Percentiles rank a stretch among this genome's conserved stretches.
Conservation (phyloP, 2,329 filamentous ascomycete species). For the Ramularia endophylla region DNA sequence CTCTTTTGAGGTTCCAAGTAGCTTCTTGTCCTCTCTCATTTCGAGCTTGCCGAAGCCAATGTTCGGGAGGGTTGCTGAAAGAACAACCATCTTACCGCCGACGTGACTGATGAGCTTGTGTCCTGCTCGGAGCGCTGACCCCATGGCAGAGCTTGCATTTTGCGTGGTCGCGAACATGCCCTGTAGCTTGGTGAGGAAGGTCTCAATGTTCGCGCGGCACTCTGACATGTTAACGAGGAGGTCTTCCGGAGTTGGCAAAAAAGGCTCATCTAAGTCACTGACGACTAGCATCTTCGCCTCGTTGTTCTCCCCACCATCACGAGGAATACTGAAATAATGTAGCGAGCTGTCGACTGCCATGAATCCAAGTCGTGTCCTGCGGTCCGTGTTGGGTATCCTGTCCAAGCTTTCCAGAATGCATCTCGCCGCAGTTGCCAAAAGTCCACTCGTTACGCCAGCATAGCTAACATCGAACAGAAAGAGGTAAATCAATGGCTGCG, state of each 20-base stretch:
- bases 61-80: slow-evolving; percentile 86
- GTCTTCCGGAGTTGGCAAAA: slow-evolving; percentile 88
- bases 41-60: slow-evolving; percentile 84
- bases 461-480: slow-evolving; percentile 96
- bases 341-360: slow-evolving; percentile 91
- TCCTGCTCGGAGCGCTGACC: slow-evolving; percentile 82
- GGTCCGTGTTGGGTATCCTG: slow-evolving; percentile 95
- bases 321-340: slow-evolving; percentile 92
- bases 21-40: slow-evolving; percentile 93
- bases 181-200: slow-evolving; percentile 83
- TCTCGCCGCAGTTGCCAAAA: slow-evolving; percentile 84
- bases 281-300: slow-evolving; percentile 92
- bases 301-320: slow-evolving; percentile 75
- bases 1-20: slow-evolving; percentile 91
- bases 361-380: slow-evolving; percentile 87
- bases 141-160: slow-evolving; percentile 86
- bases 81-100: slow-evolving; percentile 88
- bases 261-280: slow-evolving; percentile 92
- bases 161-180: slow-evolving; percentile 96
- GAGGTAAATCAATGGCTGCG: slow-evolving; percentile 89
- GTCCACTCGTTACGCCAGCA: slow-evolving; percentile 78
- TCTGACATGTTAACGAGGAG: slow-evolving; percentile 84
- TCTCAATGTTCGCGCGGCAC: slow-evolving; percentile 84
- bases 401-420: slow-evolving; percentile 94
- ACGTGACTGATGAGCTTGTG: slow-evolving; percentile 94